A percentile compares a stretch with the other conserved stretches of the same genome.
These are phyloP conservation scores for Aspergillus panamensis DNA, from an alignment of 495 filamentous ascomycete genomes.

Conservation along the genomic window DNA sequence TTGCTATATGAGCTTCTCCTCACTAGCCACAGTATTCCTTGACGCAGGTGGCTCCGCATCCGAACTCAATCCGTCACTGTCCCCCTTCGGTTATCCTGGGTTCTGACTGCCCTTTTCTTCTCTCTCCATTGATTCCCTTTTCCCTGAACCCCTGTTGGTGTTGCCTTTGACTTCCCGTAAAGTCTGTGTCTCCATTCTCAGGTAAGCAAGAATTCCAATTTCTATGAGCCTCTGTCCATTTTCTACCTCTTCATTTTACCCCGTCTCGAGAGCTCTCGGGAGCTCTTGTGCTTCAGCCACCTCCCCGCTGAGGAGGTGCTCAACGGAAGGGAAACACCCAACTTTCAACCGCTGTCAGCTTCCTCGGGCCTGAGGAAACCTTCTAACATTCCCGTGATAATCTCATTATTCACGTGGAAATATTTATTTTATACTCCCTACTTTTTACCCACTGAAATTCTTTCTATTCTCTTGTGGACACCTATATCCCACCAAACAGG, in stretches of 20 bases:
- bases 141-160: neutral
- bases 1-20: constrained; percentile 3
- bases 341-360: neutral
- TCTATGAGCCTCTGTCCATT: neutral
- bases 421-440: neutral
- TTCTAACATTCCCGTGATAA: neutral
- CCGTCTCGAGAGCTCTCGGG: neutral
- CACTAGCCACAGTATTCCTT: constrained; percentile 28
- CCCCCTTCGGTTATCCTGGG: neutral
- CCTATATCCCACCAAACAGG: neutral
- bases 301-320: constrained; percentile 25
- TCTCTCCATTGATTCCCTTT: constrained; percentile 1
- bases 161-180: neutral
- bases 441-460: neutral
- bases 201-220: constrained; percentile 3
- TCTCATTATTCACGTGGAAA: neutral
- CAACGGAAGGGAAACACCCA: constrained; percentile 20
- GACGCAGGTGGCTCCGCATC: constrained; percentile 31
- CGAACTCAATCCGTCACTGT: constrained; percentile 12
- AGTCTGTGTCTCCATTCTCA: neutral
- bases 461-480: neutral
- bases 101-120: neutral
- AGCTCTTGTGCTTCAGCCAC: constrained; percentile 14
- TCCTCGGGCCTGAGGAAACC: neutral
- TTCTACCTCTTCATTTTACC: constrained; percentile 6